Evolutionary conservation across 1,139 yeast species (phyloP), one percentile per base, ranked within the genome.

Genomic region (Magnusiomyces tetraspermus): DNA sequence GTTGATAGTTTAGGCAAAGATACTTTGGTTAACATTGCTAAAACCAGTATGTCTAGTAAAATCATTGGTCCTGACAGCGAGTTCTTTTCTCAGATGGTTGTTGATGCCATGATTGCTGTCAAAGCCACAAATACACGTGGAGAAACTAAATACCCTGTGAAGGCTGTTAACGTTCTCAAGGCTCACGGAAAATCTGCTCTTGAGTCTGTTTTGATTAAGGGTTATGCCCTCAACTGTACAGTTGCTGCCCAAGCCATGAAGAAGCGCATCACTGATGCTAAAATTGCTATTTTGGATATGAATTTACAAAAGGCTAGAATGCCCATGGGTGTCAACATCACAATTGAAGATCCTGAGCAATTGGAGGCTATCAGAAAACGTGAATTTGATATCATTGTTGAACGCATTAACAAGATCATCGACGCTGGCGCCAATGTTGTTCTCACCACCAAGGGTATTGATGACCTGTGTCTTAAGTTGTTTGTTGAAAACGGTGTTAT

Each of bases 251-350:
- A 92, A 71, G 97, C 97, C 21, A 94, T 94, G 98, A 76, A 80
- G 60, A 88, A 86, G 63, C 75, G 77, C 50, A 73, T 94, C 50
- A 70, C 75, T 50, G 76, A 77, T 60, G 95, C 95, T 50, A 86
- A 84, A 65, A 88, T 94, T 65, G 99, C 98, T 3, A 84, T 92
- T 61, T 76, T 94, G 65, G 99, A 94, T 70, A 80, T 94, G 71
- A 92, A 94, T 70, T 74, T 94, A 66, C 98, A 94, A 70, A 92
- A 90, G 70, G 92, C 97, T 8, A 82, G 90, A 69, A 89, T 94
- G 97, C 96, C 97, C 41, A 82, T 94, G 83, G 99, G 99, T 51
- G 97, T 94, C 53, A 95, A 90, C 69, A 87, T 94, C 68, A 90
- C 92, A 66, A 88, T 94, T 64, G 96, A 88, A 63, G 97, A 94